Conservation (phyloP, 2,329 filamentous ascomycete species). For the Rutstroemia sydowiana region DNA sequence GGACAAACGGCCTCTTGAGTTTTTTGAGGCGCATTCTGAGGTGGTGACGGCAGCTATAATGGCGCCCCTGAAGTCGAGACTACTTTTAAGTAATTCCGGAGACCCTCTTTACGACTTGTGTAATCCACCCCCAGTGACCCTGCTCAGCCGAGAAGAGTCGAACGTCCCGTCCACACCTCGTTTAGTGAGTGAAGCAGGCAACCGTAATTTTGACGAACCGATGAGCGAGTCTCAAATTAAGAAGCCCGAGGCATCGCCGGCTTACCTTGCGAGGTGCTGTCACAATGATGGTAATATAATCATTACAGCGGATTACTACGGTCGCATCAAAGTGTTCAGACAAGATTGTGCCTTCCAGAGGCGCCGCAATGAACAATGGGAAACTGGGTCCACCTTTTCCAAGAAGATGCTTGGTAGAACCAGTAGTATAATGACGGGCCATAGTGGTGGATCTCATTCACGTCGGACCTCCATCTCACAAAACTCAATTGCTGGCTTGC, state of each 20-base stretch:
- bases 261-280: slow-evolving; percentile 66
- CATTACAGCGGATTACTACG: slow-evolving; percentile 80
- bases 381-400: slow-evolving; percentile 69
- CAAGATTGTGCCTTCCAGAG: slow-evolving; percentile 78
- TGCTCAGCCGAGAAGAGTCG: slow-evolving; percentile 67
- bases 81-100: slow-evolving; percentile 70
- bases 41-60: slow-evolving; percentile 87
- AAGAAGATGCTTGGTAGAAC: slow-evolving; percentile 29
- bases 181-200: slow-evolving; percentile 16
- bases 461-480: slow-evolving; percentile 37
- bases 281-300: slow-evolving; percentile 85
- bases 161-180: slow-evolving; percentile 38
- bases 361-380: slow-evolving; percentile 69
- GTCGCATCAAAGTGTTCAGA: slow-evolving; percentile 87
- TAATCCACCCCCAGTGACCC: slow-evolving; percentile 83
- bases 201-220: slow-evolving; percentile 21
- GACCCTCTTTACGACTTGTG: slow-evolving; percentile 92
- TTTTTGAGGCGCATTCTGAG: slow-evolving; percentile 82
- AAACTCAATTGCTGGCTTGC: slow-evolving; percentile 24
- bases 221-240: slow-evolving; percentile 29
- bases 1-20: slow-evolving; percentile 77
- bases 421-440: slow-evolving; percentile 37
- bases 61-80: slow-evolving; percentile 70
- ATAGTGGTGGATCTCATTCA: slow-evolving; percentile 37
- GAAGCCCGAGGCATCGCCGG: slow-evolving; percentile 61